These are phyloP conservation scores for Aspergillaceae sp. DNA, from an alignment of 2,329 filamentous ascomycete species.

Conservation along the genomic window DNA sequence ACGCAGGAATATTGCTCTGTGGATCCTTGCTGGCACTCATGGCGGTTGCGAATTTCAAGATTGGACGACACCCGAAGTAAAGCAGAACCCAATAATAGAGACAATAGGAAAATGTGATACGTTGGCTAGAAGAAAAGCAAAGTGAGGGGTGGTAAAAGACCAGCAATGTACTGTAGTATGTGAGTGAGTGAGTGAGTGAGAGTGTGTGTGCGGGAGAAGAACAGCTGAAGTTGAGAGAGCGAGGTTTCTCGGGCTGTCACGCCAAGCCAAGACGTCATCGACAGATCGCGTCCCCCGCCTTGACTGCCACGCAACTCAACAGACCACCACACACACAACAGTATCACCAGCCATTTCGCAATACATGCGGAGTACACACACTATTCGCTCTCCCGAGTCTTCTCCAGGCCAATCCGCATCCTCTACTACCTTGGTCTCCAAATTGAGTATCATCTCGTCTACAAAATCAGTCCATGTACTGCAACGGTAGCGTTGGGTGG, in stretches of 20 bases:
- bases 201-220: conserved; percentile 5
- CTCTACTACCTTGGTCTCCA: no score
- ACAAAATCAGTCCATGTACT: background rate
- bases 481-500: no score
- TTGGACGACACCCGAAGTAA: no score
- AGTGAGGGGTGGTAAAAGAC: no score
- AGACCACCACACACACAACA: background rate
- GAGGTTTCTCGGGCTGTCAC: background rate
- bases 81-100: background rate
- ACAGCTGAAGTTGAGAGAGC: conserved; percentile 1
- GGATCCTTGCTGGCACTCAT: conserved; percentile 32
- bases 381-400: no score
- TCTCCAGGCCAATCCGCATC: no score
- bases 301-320: background rate
- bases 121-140: no score
- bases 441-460: no score
- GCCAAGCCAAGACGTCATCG: conserved; percentile 5
- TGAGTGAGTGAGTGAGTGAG: conserved; percentile 1
- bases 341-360: no score
- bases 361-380: no score
- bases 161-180: background rate
- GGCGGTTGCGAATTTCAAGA: background rate
- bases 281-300: background rate
- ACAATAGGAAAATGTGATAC: background rate
- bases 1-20: conserved; percentile 31